Evolutionary conservation across 768 basidiomycete species (phyloP).

Genomic region (Exsudoporus frostii): DNA sequence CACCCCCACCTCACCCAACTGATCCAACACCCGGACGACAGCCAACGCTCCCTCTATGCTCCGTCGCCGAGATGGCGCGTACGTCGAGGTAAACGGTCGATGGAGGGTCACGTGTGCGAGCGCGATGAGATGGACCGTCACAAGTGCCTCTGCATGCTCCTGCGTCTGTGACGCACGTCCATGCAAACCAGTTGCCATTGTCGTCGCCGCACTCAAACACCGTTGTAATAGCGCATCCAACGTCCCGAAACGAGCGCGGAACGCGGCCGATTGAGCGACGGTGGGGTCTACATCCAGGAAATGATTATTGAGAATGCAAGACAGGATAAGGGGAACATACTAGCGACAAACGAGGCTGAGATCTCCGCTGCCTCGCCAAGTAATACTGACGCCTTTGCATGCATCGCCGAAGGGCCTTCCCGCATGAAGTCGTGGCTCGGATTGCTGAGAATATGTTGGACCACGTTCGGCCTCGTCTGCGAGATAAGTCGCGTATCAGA

Average conservation of each 20-base stretch:
- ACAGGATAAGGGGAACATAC: conserved; percentile 18
- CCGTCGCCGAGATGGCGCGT: conserved; percentile 12
- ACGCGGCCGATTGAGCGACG: conserved; percentile 40
- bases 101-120: conserved; percentile 28
- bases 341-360: conserved; percentile 24
- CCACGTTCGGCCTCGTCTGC: conserved; percentile 11
- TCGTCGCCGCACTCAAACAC: conserved; percentile 12
- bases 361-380: conserved; percentile 34
- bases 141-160: conserved; percentile 2
- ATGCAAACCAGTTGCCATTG: not conserved
- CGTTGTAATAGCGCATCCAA: conserved; percentile 45
- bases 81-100: conserved; percentile 13
- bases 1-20: not conserved
- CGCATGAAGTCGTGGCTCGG: conserved; percentile 7
- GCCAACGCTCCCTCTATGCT: conserved; percentile 17
- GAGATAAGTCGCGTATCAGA: not conserved
- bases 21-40: conserved; percentile 16
- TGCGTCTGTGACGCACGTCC: not conserved
- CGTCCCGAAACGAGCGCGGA: conserved; percentile 42
- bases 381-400: conserved; percentile 32
- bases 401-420: conserved; percentile 10
- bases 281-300: conserved; percentile 35
- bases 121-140: conserved; percentile 20
- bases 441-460: conserved; percentile 18
- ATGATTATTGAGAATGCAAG: too few species aligned